Conservation (phyloP, 2,329 filamentous ascomycete species). For the Anisogramma anomala region DNA sequence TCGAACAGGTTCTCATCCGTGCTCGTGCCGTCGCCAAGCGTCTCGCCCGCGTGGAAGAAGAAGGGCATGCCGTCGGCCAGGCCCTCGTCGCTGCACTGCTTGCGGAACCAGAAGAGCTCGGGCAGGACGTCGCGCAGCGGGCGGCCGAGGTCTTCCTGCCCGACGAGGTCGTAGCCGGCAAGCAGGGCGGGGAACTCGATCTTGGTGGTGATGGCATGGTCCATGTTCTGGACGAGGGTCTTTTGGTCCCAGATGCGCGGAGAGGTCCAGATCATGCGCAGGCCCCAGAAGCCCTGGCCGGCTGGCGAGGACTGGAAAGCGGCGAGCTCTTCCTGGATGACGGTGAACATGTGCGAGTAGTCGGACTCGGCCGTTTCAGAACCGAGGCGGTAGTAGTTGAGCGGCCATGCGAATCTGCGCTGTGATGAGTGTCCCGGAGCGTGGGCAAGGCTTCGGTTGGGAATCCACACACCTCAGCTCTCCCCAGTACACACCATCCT, state of each 20-base stretch:
- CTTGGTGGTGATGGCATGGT: slow-evolving; percentile 75
- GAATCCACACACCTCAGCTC: slow-evolving; percentile 48
- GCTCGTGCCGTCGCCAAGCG: slow-evolving; percentile 59
- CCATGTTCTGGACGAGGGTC: slow-evolving; percentile 67
- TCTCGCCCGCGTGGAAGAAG: slow-evolving; percentile 92
- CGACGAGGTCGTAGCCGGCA: slow-evolving; percentile 81
- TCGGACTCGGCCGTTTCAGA: slow-evolving; percentile 55
- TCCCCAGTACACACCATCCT: slow-evolving; percentile 74
- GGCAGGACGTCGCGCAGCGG: slow-evolving; percentile 67
- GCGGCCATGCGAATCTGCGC: slow-evolving; percentile 55
- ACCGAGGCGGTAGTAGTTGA: slow-evolving; percentile 55
- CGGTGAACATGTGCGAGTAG: slow-evolving; percentile 57
- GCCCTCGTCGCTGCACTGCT: slow-evolving; percentile 64
- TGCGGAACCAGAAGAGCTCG: slow-evolving; percentile 87
- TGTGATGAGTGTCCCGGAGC: background rate
- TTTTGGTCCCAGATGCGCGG: slow-evolving; percentile 54
- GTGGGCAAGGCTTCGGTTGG: background rate
- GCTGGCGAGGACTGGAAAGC: slow-evolving; percentile 61
- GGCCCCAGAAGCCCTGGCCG: slow-evolving; percentile 71
- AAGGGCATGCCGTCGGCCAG: slow-evolving; percentile 65
- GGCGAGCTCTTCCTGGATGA: slow-evolving; percentile 66
- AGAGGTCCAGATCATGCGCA: slow-evolving; percentile 74
- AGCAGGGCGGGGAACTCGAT: slow-evolving; percentile 66
- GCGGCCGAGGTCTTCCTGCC: slow-evolving; percentile 71
- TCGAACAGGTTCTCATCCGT: slow-evolving; percentile 81